phyloP scores from a whole-genome alignment of 1,139 yeast species.

The Tardiomyces digboiensis region DNA sequence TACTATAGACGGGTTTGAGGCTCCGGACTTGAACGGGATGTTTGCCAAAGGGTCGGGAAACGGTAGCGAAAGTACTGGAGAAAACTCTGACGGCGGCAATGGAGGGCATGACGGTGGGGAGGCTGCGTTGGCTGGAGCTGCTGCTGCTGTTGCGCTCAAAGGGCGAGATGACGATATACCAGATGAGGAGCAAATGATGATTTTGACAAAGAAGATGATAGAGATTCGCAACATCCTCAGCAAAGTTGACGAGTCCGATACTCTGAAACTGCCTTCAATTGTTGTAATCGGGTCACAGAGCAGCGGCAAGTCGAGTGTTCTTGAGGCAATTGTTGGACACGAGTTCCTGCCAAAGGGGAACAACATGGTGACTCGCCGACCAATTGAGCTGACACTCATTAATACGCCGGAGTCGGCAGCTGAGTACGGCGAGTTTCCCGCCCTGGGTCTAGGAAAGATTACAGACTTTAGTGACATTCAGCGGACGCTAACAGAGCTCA shows the following conservation, averaged over 20 bases:
- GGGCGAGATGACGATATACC: constrained; percentile 19
- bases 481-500: constrained; percentile 72
- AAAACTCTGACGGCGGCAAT: constrained; percentile 13
- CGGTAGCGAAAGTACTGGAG: neutral
- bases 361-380: constrained; percentile 94
- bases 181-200: constrained; percentile 48
- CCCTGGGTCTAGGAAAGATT: constrained; percentile 67
- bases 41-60: neutral
- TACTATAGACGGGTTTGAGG: constrained; percentile 13
- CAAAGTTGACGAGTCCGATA: constrained; percentile 67
- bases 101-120: constrained; percentile 5
- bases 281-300: constrained; percentile 98
- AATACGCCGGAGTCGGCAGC: constrained; percentile 79
- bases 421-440: constrained; percentile 91
- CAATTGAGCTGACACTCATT: constrained; percentile 84
- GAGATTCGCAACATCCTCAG: constrained; percentile 79
- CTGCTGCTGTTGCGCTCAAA: constrained; percentile 27
- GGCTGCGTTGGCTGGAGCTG: constrained; percentile 16
- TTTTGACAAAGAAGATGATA: constrained; percentile 90
- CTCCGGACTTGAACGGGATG: neutral
- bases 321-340: constrained; percentile 90
- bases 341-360: constrained; percentile 92
- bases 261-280: constrained; percentile 81
- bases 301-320: constrained; percentile 91
- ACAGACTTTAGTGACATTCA: constrained; percentile 88